phyloP scores from a whole-genome alignment of 805 yeast genomes.

The Starmerella bombicola region DNA sequence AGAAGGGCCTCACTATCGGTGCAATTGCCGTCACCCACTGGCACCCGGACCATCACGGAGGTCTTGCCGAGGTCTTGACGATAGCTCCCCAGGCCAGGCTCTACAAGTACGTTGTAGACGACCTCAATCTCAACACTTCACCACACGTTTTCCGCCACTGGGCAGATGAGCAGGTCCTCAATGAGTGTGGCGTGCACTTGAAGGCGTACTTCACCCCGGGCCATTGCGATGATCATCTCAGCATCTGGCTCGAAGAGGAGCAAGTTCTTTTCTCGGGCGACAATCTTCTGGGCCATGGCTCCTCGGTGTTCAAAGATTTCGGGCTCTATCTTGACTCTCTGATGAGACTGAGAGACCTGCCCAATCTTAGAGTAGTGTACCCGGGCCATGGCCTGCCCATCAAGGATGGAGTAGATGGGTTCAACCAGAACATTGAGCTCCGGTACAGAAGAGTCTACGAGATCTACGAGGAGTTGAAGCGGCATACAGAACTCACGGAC shows the following conservation, averaged over 20 bases:
- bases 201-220: conserved; percentile 29
- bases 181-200: conserved; percentile 25
- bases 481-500: conserved; percentile 7
- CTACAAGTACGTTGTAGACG: conserved; percentile 10
- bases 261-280: conserved; percentile 29
- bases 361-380: conserved; percentile 21
- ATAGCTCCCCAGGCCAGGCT: conserved; percentile 13
- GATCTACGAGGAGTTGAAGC: conserved; percentile 20
- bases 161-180: conserved; percentile 22
- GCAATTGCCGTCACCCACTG: conserved; percentile 29
- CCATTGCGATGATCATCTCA: conserved; percentile 30
- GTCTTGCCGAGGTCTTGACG: conserved; percentile 20
- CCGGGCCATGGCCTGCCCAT: conserved; percentile 32
- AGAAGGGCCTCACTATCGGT: conserved; percentile 6
- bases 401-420: conserved; percentile 25
- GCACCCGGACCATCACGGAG: conserved; percentile 31
- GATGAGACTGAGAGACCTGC: conserved; percentile 21
- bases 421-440: conserved; percentile 28
- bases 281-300: conserved; percentile 31
- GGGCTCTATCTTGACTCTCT: conserved; percentile 25
- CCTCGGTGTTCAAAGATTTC: conserved; percentile 29
- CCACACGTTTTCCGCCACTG: conserved; percentile 11
- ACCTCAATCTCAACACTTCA: neutral
- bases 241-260: conserved; percentile 29
- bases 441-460: conserved; percentile 28